phyloP scores from a whole-genome alignment of 1,139 yeast genomes.

The Magnusiomyces paraingens region DNA sequence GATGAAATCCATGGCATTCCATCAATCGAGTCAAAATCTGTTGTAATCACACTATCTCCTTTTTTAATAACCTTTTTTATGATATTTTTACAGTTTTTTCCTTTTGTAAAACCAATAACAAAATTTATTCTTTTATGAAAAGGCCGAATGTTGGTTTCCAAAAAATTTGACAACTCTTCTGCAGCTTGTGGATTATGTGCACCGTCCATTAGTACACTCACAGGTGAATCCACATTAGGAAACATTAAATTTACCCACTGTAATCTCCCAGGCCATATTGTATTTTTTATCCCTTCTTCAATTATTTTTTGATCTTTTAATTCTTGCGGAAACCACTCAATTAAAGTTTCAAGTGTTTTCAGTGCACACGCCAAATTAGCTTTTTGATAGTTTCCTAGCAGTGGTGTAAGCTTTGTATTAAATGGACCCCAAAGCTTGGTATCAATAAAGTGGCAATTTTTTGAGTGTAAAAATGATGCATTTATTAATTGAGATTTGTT shows the following conservation, averaged over 20 bases:
- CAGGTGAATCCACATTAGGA: conserved; percentile 45
- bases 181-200: conserved; percentile 92
- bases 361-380: conserved; percentile 67
- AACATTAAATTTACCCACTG: conserved; percentile 25
- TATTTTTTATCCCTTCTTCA: conserved; percentile 42
- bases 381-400: conserved; percentile 66
- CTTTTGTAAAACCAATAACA: conserved; percentile 68
- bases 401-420: conserved; percentile 40
- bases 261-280: conserved; percentile 39
- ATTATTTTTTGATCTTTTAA: conserved; percentile 32
- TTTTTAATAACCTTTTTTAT: conserved; percentile 45
- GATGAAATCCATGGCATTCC: conserved; percentile 90
- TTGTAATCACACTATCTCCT: conserved; percentile 53
- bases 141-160: conserved; percentile 28
- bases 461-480: conserved; percentile 4
- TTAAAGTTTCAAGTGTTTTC: conserved; percentile 42
- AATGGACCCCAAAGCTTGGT: conserved; percentile 17
- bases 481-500: conserved; percentile 11
- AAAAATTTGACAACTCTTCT: conserved; percentile 47
- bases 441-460: conserved; percentile 6
- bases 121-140: conserved; percentile 44
- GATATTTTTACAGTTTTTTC: conserved; percentile 54
- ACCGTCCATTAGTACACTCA: conserved; percentile 62
- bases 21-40: conserved; percentile 62
- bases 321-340: conserved; percentile 19